Percentiles rank a stretch among this genome's conserved stretches.
These are phyloP conservation scores for Crucibulum laeve DNA, from an alignment of 768 basidiomycete species.

Conservation along the genomic window DNA sequence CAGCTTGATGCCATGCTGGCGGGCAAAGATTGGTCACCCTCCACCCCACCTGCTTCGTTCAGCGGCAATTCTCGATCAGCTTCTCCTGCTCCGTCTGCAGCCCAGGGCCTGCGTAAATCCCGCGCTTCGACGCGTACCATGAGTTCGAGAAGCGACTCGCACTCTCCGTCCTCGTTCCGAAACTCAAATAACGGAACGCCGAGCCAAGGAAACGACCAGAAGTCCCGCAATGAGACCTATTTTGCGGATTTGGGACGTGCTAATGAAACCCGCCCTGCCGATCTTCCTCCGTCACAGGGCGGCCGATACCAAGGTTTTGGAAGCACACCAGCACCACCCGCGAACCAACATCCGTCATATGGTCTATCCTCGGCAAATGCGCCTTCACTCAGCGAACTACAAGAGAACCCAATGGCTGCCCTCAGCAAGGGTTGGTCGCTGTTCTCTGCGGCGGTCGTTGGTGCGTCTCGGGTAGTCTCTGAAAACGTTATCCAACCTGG, in stretches of 20 bases:
- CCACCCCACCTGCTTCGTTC: constrained; percentile 55
- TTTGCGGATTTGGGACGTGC: constrained; percentile 78
- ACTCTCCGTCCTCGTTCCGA: constrained; percentile 50
- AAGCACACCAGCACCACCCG: constrained; percentile 64
- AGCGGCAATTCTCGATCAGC: constrained; percentile 32
- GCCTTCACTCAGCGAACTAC: constrained; percentile 76
- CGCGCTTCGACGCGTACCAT: constrained; percentile 62
- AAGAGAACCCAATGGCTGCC: constrained; percentile 82
- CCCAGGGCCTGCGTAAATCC: constrained; percentile 85
- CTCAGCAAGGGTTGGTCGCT: constrained; percentile 94
- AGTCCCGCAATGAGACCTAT: constrained; percentile 80
- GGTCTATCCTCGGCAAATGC: constrained; percentile 74
- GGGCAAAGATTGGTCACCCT: constrained; percentile 76
- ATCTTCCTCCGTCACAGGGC: constrained; percentile 90
- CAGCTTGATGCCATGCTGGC: constrained; percentile 78
- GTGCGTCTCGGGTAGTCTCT: constrained; percentile 73
- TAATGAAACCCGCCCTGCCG: constrained; percentile 74
- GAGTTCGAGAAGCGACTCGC: constrained; percentile 45
- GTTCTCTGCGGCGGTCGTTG: constrained; percentile 81
- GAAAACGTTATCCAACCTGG: constrained; percentile 91
- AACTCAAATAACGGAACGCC: constrained; percentile 41
- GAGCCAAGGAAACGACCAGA: constrained; percentile 48
- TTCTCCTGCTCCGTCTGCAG: constrained; percentile 62
- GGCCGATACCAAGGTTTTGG: constrained; percentile 94
- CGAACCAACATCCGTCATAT: constrained; percentile 60